Evolutionary conservation across 768 basidiomycete genomes (phyloP).

Genomic region (Boletellus ananiceps): DNA sequence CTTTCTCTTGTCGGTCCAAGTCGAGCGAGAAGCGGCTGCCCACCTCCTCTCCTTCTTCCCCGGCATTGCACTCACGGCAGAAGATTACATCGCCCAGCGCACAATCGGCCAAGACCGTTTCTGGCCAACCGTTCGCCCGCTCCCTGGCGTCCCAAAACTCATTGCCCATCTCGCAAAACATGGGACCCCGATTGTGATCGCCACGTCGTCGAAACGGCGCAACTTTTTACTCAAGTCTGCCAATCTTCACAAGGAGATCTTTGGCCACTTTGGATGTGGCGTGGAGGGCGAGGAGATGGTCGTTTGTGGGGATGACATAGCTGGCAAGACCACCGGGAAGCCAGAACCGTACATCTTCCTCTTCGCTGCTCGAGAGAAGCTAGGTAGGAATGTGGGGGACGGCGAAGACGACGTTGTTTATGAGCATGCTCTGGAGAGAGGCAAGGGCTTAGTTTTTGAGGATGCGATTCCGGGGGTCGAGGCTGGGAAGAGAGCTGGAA

Average conservation of each 20-base stretch:
- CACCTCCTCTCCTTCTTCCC: conserved; percentile 78
- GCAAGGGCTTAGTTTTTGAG: conserved; percentile 75
- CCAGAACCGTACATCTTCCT: conserved; percentile 82
- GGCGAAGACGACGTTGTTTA: conserved; percentile 31
- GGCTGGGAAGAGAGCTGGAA: conserved; percentile 79
- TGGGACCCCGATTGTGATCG: conserved; percentile 72
- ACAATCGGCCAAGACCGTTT: conserved; percentile 52
- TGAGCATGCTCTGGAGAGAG: conserved; percentile 44
- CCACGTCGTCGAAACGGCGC: conserved; percentile 66
- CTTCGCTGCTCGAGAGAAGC: conserved; percentile 56
- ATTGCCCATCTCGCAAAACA: conserved; percentile 66
- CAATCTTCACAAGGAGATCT: conserved; percentile 51
- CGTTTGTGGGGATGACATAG: conserved; percentile 70
- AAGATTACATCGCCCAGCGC: conserved; percentile 55
- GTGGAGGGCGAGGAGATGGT: conserved; percentile 38
- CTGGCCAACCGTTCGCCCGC: conserved; percentile 66
- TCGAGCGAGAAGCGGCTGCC: conserved; percentile 55
- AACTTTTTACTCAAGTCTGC: conserved; percentile 66
- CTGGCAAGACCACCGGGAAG: conserved; percentile 59
- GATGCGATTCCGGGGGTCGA: conserved; percentile 74
- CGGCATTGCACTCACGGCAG: conserved; percentile 57
- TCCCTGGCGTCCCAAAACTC: conserved; percentile 71
- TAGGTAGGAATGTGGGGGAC: conserved; percentile 55
- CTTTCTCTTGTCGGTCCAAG: conserved; percentile 32
- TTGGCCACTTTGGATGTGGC: conserved; percentile 36